Percentiles rank a stretch among this genome's conserved stretches.
phyloP scores from a whole-genome alignment of 1,284 basidiomycete species.

The Porphyrellus sp. region DNA sequence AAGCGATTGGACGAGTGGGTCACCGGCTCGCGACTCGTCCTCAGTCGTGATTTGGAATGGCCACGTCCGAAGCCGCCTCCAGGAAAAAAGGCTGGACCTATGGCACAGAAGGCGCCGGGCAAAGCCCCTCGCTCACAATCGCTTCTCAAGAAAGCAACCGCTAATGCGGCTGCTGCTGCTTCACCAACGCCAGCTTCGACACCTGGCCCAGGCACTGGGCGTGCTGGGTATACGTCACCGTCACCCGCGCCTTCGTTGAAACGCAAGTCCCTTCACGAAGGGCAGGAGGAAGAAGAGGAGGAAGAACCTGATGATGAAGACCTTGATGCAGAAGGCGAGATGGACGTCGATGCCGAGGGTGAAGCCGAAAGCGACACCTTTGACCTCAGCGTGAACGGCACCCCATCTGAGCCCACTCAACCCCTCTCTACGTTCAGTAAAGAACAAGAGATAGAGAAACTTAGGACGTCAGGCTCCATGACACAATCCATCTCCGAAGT shows the following conservation, averaged over 20 bases:
- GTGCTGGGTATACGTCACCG: constrained; percentile 53
- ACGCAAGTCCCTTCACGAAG: constrained; percentile 56
- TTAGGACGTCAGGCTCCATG: constrained; percentile 97
- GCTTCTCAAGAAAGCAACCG: constrained; percentile 72
- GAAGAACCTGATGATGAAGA: constrained; percentile 53
- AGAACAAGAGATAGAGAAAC: constrained; percentile 97
- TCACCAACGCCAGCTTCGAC: constrained; percentile 51
- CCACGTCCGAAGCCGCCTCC: constrained; percentile 79
- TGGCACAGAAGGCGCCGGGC: constrained; percentile 53
- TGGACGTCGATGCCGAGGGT: constrained; percentile 47
- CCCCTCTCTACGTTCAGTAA: constrained; percentile 74
- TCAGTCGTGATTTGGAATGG: constrained; percentile 90
- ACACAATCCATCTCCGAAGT: constrained; percentile 98
- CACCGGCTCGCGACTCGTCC: constrained; percentile 80
- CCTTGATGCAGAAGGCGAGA: constrained; percentile 54
- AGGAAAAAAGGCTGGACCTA: constrained; percentile 50
- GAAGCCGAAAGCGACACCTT: constrained; percentile 55
- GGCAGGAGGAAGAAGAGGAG: constrained; percentile 57
- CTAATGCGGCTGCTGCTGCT: constrained; percentile 59
- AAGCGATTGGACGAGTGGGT: constrained; percentile 99
- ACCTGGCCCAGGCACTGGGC: constrained; percentile 42
- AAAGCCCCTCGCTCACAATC: constrained; percentile 57
- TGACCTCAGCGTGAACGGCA: constrained; percentile 48
- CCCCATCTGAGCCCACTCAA: constrained; percentile 42
- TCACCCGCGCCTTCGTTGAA: constrained; percentile 57